phyloP scores from a whole-genome alignment of 176 grass and related monocot species.

The Musa beccarii region DNA sequence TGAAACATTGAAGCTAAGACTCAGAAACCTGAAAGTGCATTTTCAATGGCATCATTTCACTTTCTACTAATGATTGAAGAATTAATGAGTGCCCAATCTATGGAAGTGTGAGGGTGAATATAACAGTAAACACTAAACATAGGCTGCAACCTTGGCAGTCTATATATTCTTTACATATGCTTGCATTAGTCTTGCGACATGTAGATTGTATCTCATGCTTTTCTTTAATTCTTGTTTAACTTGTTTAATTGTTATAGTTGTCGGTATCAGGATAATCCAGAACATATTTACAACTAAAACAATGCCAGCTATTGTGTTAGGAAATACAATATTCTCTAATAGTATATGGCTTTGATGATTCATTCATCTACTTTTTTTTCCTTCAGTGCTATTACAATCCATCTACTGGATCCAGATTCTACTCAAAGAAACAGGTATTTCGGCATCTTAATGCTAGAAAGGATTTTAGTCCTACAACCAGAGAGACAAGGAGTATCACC shows the following conservation, averaged over 20 bases:
- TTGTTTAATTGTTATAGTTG: not conserved
- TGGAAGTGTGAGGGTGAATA: not conserved
- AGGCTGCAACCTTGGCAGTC: not conserved
- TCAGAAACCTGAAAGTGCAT: not conserved
- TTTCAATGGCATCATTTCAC: not conserved
- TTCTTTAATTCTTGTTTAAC: not conserved
- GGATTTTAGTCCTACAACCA: not conserved
- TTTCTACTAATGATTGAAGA: not conserved
- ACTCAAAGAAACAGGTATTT: constrained; percentile 13
- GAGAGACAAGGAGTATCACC: constrained; percentile 7
- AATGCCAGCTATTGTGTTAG: not conserved
- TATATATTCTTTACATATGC: too few species aligned
- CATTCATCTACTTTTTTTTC: not conserved
- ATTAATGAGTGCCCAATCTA: not conserved
- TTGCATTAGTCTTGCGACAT: not conserved
- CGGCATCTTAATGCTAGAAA: constrained; percentile 2
- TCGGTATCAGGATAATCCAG: not conserved
- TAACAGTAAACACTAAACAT: not conserved
- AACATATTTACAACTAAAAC: not conserved
- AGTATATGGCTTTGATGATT: not conserved
- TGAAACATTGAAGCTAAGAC: not conserved
- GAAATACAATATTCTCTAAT: not conserved
- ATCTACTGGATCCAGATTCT: constrained; percentile 17
- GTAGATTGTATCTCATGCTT: not conserved
- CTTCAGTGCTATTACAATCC: constrained; percentile 5